Base-by-base conservation (phyloP, 192 early-diverging fungal genomes). In the Gaertneriomyces semiglobifer region DNA sequence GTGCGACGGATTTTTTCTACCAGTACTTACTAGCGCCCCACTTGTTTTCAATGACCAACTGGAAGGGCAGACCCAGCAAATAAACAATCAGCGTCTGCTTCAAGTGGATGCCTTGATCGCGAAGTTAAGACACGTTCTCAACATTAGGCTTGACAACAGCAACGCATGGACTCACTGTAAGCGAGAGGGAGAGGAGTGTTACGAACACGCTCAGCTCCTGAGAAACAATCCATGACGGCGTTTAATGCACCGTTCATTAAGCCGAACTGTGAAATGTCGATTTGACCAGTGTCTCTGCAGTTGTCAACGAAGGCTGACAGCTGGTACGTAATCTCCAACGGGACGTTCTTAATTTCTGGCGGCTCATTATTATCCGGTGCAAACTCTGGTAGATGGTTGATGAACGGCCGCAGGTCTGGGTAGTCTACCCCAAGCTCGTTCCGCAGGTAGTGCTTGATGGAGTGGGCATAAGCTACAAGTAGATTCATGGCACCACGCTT, bases 141-240 rank as follows among this genome's bases (percentile, higher is more conserved):
- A 33, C 25, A 33, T 2, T 33, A 1, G 25, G 25, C 25, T 33
- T 33, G 25, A 33, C 25, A 33, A 33, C 25, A 2, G 25, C 25
- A 33, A 33, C 25, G 25, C 0, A 33, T 33, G 25, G 1, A 33
- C 25, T 33, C 25, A 33, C 25, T 74, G 63, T 95, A 95, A 5
- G 92, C 90, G 46, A 89, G 65, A 8, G 93, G 95, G 66, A 95
- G 90, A 3, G 95, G 95, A 11, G 89, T 90, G 39, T 79, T 78
- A 11, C 88, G 63, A 67, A 97, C 92, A 39, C 95, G 85, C 79
- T 95, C 92, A 65, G 91, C 91, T 6, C 74, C 70, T 45, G 86
- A 48, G 20, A 77, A 20, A 39, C 55, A 60, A 43, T 77, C 77
- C 25, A 72, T 59, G 19, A 73, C 44, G 33, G 55, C 19, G 14